Conservation (phyloP, 495 filamentous ascomycete species). For the Podospora tetraspora region DNA sequence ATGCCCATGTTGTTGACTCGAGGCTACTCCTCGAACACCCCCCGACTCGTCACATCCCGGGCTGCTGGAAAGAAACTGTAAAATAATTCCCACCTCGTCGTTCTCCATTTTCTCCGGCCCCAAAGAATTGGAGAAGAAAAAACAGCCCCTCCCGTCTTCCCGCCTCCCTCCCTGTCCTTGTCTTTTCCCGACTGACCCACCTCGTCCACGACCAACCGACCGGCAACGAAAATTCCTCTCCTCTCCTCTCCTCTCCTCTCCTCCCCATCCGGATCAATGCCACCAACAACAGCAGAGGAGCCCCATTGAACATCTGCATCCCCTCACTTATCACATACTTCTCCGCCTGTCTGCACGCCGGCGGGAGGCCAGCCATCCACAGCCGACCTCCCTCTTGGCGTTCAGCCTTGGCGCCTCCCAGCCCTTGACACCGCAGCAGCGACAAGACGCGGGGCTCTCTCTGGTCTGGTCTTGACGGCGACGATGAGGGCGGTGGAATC, state of each 20-base stretch:
- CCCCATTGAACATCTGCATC: not conserved
- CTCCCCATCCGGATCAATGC: not conserved
- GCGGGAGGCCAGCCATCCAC: not conserved
- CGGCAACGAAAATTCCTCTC: not conserved
- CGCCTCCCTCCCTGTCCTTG: not conserved
- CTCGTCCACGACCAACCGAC: not conserved
- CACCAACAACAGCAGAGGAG: not conserved
- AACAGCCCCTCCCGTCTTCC: not conserved
- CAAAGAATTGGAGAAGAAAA: not conserved
- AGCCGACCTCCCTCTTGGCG: not conserved
- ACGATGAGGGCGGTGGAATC: not conserved
- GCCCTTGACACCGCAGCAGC: not conserved
- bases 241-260: too few species aligned
- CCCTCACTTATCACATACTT: not conserved
- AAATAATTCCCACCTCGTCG: not conserved
- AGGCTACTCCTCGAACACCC: too few species aligned
- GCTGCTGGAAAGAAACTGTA: too few species aligned
- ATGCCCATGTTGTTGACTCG: not conserved
- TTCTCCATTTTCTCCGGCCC: not conserved
- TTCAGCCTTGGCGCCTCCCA: not conserved
- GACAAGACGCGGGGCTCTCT: not conserved
- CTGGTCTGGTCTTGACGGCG: not conserved
- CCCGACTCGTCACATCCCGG: not conserved
- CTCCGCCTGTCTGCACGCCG: not conserved
- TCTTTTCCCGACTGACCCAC: not conserved